Evolutionary conservation across 371 early-diverging fungal genomes (phyloP), one percentile per base, ranked within the genome.

Genomic region (Mucor indicus): DNA sequence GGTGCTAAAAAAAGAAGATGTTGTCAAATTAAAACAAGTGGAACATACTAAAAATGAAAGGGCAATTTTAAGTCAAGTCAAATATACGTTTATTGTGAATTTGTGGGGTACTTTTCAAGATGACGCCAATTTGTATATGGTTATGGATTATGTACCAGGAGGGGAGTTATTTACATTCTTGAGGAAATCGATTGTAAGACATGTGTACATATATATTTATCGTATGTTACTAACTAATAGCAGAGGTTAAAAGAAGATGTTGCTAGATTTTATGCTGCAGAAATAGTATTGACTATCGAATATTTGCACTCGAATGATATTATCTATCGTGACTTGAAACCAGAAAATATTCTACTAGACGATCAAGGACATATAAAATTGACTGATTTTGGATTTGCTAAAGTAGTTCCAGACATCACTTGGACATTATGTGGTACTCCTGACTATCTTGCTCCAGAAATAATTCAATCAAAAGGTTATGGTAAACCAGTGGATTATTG

Each of bases 311-410:
- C 73, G 39, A 69, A 85, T 54, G 85, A 93, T 60, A 91, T 95
- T 37, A 85, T 96, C 46, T 98, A 97, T 78, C 82, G 98, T 16
- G 98, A 97, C 69, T 62, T 98, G 48, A 94, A 96, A 66, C 98
- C 98, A 8, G 95, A 98, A 55, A 95, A 96, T 59, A 62, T 93
- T 35, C 72, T 99, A 24, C 70, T 99, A 40, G 96, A 94, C 59
- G 72, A 79, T 7, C 55, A 78, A 31, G 99, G 99, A 0, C 93
- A 99, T 62, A 84, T 99, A 58, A 96, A 96, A 71, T 88, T 99
- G 38, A 91, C 98, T 3, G 99, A 99, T 71, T 98, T 99, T 81
- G 99, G 99, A 5, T 98, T 99, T 81, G 96, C 98, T 23, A 98
- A 97, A 55, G 59, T 73, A 17, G 84, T 90, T 13, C 63, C 75